These are phyloP conservation scores for Suhomyces taliae DNA, from an alignment of 1,139 yeast genomes.

Conservation along the genomic window DNA sequence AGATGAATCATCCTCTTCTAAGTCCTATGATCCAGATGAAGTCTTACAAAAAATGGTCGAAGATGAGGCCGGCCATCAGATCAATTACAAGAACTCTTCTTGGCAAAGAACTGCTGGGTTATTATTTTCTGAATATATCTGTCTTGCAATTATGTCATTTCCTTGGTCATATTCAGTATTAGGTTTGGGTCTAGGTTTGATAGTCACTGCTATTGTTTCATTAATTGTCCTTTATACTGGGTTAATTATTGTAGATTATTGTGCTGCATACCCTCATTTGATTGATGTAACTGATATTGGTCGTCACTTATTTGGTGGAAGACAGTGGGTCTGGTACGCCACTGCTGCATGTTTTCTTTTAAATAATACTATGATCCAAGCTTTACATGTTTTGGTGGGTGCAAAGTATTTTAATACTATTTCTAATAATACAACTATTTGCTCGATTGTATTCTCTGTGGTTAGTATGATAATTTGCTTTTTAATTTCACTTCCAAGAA, in stretches of 20 bases:
- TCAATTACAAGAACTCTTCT: conserved; percentile 54
- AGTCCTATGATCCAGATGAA: conserved; percentile 9
- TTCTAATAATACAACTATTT: conserved; percentile 46
- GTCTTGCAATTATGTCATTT: conserved; percentile 62
- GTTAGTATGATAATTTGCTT: conserved; percentile 49
- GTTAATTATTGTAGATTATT: conserved; percentile 52
- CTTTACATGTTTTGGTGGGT: conserved; percentile 58
- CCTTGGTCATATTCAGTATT: conserved; percentile 65
- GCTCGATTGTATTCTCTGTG: conserved; percentile 53
- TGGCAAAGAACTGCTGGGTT: conserved; percentile 62
- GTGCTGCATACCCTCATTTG: conserved; percentile 52
- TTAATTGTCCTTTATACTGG: conserved; percentile 56
- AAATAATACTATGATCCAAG: conserved; percentile 58
- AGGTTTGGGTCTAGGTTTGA: conserved; percentile 59
- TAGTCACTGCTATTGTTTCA: conserved; percentile 53
- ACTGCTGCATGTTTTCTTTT: conserved; percentile 55
- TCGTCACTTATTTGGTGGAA: conserved; percentile 53
- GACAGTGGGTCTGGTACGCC: conserved; percentile 54
- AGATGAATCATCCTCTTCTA: conserved; percentile 5
- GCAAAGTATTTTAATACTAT: conserved; percentile 61
- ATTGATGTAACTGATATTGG: conserved; percentile 61
- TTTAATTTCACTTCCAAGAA: conserved; percentile 54
- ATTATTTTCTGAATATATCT: conserved; percentile 59
- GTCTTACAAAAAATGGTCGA: conserved; percentile 11
- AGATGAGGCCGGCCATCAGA: conserved; percentile 28